Evolutionary conservation across 163 green algal species (phyloP).

Genomic region (Scenedesmus sp.): DNA sequence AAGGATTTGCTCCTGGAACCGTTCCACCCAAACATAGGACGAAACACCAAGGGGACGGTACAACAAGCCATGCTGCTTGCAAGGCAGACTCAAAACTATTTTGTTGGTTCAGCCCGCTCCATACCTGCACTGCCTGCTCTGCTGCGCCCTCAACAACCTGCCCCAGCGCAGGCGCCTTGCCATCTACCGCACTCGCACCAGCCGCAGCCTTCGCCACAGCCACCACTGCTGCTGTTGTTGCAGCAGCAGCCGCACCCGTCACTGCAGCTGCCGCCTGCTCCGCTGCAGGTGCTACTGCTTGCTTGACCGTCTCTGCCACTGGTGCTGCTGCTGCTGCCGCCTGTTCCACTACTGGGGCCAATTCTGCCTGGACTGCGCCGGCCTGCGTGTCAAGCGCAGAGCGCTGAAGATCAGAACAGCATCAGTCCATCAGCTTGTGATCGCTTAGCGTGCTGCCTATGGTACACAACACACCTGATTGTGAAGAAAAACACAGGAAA

Average conservation of each 20-base stretch:
- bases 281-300: constrained; percentile 12
- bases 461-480: too few species aligned
- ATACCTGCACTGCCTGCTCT: constrained; percentile 39
- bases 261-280: constrained; percentile 8
- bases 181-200: not conserved
- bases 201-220: constrained; percentile 1
- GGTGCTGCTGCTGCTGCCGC: constrained; percentile 20
- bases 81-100: too few species aligned
- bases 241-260: not conserved
- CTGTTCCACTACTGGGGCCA: constrained; percentile 23
- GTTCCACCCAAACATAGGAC: too few species aligned
- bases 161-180: not conserved
- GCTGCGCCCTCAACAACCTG: constrained; percentile 19
- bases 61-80: too few species aligned
- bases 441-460: too few species aligned
- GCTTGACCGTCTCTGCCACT: not conserved
- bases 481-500: too few species aligned
- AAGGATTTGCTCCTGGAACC: too few species aligned
- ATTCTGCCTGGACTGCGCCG: not conserved
- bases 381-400: not conserved
- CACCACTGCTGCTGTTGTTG: not conserved
- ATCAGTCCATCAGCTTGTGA: not conserved
- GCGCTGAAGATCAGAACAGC: not conserved
- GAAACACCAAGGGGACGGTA: too few species aligned
- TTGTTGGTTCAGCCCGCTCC: not conserved